Base-by-base conservation (phyloP, 225 moss, liverwort and hornwort species). In the Pleurozium schreberi region DNA sequence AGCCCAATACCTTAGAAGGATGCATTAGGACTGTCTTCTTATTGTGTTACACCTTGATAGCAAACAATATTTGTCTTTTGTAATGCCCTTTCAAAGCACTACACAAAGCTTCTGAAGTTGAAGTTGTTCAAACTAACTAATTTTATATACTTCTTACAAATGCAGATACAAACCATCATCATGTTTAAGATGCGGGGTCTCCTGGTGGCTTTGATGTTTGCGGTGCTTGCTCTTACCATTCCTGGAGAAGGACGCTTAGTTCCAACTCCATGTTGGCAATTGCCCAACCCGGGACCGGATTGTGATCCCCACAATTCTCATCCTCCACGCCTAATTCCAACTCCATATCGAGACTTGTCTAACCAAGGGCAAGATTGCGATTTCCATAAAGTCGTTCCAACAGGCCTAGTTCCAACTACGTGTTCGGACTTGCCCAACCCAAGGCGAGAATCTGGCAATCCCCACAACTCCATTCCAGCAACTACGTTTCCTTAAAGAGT, bases 51-150 rank as follows among this genome's bases (percentile, higher is more conserved):
- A 30, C 18, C 6, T 47, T 47, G 4, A 18, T 31, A 47, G 2
- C 1, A 30, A 1, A 47, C 6, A 0, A 0, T 0, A 18, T 74
- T 18, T 18, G 4, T 47, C 5, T 74, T 73, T 47, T 74, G 18
- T 45, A 0, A 45, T 73, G 45, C 9, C 17, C 1, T 28, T 73
- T 28, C 17, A 73, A 5, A 0, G 2, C 10, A 17, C 3, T 45
- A 30, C 6, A 28, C 18, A 45, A 27, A 45, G 28, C 45, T 73
- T 73, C 10, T 28, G 10, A 28, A 73, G 45, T 73, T 67, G n/a
- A n/a, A 67, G 6, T n/a, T n/a, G n/a, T n/a, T n/a, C n/a, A n/a
- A n/a, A n/a, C n/a, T 28, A 8, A 13, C 42, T 25, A 14, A 42
- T 14, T 73, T 17, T 3, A 45, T 43, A 73, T 28, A 28, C 17